Evolutionary conservation across 306 rosid species (phyloP).

Genomic region (Castanospermum australe): DNA sequence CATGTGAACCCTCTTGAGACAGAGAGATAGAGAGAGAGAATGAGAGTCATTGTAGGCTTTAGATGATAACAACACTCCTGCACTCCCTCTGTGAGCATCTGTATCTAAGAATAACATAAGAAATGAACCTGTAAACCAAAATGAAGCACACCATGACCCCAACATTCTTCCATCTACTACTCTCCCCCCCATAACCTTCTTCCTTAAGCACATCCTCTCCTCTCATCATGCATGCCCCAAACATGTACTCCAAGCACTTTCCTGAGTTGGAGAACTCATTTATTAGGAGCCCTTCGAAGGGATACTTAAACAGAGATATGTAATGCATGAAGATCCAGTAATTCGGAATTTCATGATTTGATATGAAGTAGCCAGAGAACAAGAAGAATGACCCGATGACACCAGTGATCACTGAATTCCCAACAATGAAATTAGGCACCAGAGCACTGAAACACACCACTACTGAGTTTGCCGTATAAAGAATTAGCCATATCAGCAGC

Average conservation of each 20-base stretch:
- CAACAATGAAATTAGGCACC: slow-evolving; percentile 90
- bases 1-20: slow-evolving; percentile 41
- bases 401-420: slow-evolving; percentile 84
- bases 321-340: slow-evolving; percentile 96
- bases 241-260: slow-evolving; percentile 75
- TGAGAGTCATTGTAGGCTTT: slow-evolving; percentile 25
- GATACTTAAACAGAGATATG: slow-evolving; percentile 87
- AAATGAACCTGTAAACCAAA: slow-evolving; percentile 84
- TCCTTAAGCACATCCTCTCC: slow-evolving; percentile 76
- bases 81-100: slow-evolving; percentile 64
- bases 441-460: slow-evolving; percentile 95
- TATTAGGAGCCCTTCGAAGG: slow-evolving; percentile 90
- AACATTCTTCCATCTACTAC: slow-evolving; percentile 76
- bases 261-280: slow-evolving; percentile 87
- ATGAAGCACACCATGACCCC: slow-evolving; percentile 79
- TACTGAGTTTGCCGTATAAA: slow-evolving; percentile 88
- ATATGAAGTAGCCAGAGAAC: slow-evolving; percentile 94
- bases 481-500: slow-evolving; percentile 80
- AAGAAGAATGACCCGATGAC: slow-evolving; percentile 93
- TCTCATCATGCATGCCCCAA: slow-evolving; percentile 65
- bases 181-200: slow-evolving; percentile 78
- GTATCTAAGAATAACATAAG: slow-evolving; percentile 82
- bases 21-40: slow-evolving; percentile 10
- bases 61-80: slow-evolving; percentile 38
- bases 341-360: slow-evolving; percentile 64